These are phyloP conservation scores for Zea mays DNA, from an alignment of 176 grass and related monocot genomes.

Conservation along the genomic window Zm-B73-REFERENCE-NAM-5.0 NC_050099.1:247718501-247719000, in stretches of 20 bases:
- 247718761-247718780: constrained; percentile 89
- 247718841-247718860: constrained; percentile 61
- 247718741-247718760: constrained; percentile 97
- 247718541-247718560: background rate
- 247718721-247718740: constrained; percentile 96
- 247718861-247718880: constrained; percentile 15
- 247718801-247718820: constrained; percentile 98
- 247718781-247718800: constrained; percentile 95
- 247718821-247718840: constrained; percentile 99
- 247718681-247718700: background rate
- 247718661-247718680: background rate
- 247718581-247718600: background rate
- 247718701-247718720: constrained; percentile 59
- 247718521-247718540: constrained; percentile 72
- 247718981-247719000: background rate
- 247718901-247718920: background rate
- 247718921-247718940: no score
- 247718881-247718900: background rate
- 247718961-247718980: no score
- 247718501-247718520: constrained; percentile 91
- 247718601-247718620: background rate
- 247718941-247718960: no score
- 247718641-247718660: constrained; percentile 8
- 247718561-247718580: background rate
- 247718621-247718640: background rate